phyloP scores from a whole-genome alignment of 2,329 filamentous ascomycete genomes.

The Fusarium veterinarium region DNA sequence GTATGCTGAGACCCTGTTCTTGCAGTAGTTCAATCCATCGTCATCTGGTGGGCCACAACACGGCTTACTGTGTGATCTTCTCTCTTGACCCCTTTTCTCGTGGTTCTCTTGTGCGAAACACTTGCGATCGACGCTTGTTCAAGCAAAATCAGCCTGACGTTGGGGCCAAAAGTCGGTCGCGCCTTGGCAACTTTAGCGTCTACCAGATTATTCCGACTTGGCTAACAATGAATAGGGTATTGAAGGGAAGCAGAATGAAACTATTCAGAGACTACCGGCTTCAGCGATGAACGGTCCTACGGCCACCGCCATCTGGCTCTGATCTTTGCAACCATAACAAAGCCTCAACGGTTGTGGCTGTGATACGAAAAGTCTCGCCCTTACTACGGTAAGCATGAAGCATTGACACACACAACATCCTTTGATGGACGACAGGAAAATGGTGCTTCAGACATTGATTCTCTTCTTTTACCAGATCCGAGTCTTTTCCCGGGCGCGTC shows the following conservation, averaged over 20 bases:
- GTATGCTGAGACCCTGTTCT: constrained; percentile 42
- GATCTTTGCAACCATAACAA: constrained; percentile 12
- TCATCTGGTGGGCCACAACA: constrained; percentile 40
- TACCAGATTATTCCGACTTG: background rate
- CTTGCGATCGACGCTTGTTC: constrained; percentile 23
- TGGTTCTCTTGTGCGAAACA: constrained; percentile 3
- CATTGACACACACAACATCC: background rate
- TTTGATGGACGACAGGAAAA: background rate
- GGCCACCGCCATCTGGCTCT: background rate
- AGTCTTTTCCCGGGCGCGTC: constrained; percentile 7
- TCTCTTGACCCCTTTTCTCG: constrained; percentile 24
- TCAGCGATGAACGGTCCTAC: constrained; percentile 1
- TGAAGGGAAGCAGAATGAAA: background rate
- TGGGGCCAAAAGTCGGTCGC: constrained; percentile 17
- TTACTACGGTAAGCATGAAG: background rate
- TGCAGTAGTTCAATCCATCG: constrained; percentile 44
- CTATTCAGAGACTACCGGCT: constrained; percentile 19
- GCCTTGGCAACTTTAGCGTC: constrained; percentile 23
- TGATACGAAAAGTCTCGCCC: constrained; percentile 23
- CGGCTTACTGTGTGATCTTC: constrained; percentile 22
- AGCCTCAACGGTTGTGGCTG: constrained; percentile 38
- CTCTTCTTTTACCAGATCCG: constrained; percentile 26
- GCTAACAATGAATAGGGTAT: background rate
- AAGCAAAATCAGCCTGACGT: constrained; percentile 17
- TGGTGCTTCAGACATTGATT: constrained; percentile 3